phyloP scores from a whole-genome alignment of 306 rosid genomes.

The Vigna hirtella region DNA sequence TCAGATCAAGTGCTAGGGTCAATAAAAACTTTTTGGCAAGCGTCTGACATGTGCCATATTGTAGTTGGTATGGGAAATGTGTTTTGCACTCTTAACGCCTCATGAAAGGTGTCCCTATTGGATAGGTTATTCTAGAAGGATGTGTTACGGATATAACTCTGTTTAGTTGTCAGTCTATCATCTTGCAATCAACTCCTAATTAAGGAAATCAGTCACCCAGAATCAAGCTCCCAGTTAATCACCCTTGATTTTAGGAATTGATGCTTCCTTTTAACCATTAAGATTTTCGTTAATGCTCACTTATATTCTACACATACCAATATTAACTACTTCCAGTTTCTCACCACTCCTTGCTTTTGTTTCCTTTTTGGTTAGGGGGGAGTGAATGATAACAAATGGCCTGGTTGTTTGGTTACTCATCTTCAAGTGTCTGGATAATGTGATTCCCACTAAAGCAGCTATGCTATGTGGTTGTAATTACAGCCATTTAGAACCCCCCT shows the following conservation, averaged over 20 bases:
- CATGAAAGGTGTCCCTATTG: neutral
- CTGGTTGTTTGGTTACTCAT: neutral
- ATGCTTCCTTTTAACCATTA: constrained; percentile 9
- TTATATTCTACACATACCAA: constrained; percentile 19
- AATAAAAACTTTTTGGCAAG: neutral
- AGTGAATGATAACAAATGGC: constrained; percentile 19
- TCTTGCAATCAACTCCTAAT: constrained; percentile 14
- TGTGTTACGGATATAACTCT: neutral
- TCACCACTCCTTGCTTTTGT: neutral
- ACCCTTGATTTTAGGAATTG: constrained; percentile 15
- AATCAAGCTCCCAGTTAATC: constrained; percentile 12
- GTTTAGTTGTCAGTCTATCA: constrained; percentile 25
- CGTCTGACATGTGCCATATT: neutral
- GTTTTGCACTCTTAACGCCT: neutral
- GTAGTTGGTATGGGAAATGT: neutral
- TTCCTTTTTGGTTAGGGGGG: neutral
- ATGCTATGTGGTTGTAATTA: neutral
- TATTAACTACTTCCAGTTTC: constrained; percentile 4
- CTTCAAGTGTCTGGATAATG: too few relatives aligned
- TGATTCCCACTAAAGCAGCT: neutral
- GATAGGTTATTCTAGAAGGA: neutral
- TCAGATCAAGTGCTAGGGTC: neutral
- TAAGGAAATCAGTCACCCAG: constrained; percentile 27
- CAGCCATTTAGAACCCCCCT: neutral
- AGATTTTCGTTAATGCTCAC: constrained; percentile 14